These are phyloP conservation scores for Pyrenochaeta sp. DNA, from an alignment of 2,329 filamentous ascomycete genomes.

Conservation along the genomic window DNA sequence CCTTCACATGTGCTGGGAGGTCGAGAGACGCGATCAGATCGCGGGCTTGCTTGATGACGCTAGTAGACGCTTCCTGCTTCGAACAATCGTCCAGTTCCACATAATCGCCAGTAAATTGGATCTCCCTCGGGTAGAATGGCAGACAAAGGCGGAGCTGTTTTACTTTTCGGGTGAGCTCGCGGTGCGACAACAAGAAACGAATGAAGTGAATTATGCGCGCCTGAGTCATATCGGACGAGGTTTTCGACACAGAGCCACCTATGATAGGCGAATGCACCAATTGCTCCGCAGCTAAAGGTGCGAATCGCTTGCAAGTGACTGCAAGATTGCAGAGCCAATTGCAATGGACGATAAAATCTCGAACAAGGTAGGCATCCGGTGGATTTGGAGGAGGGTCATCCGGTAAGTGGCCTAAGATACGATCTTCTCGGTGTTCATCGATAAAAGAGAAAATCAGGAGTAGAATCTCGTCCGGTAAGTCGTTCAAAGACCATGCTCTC, in stretches of 20 bases:
- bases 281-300: conserved; percentile 11
- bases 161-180: conserved; percentile 9
- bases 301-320: conserved; percentile 20
- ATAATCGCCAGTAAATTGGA: too few relatives aligned
- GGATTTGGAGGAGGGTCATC: conserved; percentile 14
- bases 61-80: not conserved
- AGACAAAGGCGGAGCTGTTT: conserved; percentile 17
- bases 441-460: conserved; percentile 16
- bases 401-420: conserved; percentile 21
- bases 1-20: conserved; percentile 3
- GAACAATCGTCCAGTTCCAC: too few relatives aligned
- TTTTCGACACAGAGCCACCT: not conserved
- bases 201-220: conserved; percentile 6
- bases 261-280: conserved; percentile 11
- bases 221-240: not conserved
- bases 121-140: not conserved
- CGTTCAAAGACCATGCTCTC: not conserved
- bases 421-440: conserved; percentile 9
- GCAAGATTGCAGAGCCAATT: conserved; percentile 12
- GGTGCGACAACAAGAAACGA: conserved; percentile 2
- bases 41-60: not conserved
- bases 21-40: conserved; percentile 2
- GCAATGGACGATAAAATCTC: conserved; percentile 8
- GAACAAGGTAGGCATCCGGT: conserved; percentile 11
- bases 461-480: conserved; percentile 22